These are phyloP conservation scores for Beta corolliflora DNA, from an alignment of 179 eudicot species.

Conservation along the genomic window DNA sequence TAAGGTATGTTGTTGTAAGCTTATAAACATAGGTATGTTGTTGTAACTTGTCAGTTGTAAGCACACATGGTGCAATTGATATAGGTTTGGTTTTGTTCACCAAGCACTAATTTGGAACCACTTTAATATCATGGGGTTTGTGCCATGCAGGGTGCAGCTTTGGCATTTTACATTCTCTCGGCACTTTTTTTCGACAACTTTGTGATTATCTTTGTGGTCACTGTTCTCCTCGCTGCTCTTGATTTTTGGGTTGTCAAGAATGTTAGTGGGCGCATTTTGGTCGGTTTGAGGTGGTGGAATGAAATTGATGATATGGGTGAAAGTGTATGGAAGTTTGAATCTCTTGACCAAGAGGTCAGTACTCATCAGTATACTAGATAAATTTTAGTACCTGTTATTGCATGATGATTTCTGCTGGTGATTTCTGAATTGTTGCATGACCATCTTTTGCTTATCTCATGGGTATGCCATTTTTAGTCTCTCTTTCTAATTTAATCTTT, in stretches of 20 bases:
- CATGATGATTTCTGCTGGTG: background rate
- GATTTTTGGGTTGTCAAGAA: slow-evolving; percentile 99
- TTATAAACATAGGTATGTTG: slow-evolving; percentile 42
- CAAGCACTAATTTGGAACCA: background rate
- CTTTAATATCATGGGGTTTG: background rate
- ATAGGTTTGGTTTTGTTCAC: background rate
- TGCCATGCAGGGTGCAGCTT: slow-evolving; percentile 69
- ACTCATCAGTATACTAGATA: background rate
- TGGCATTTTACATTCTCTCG: slow-evolving; percentile 95
- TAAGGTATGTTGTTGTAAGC: slow-evolving; percentile 52
- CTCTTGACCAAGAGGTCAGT: slow-evolving; percentile 97
- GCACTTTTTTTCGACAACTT: slow-evolving; percentile 81
- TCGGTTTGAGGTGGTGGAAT: slow-evolving; percentile 99
- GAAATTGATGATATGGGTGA: slow-evolving; percentile 89
- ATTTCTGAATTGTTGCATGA: slow-evolving; percentile 5
- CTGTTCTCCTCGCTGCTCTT: slow-evolving; percentile 86
- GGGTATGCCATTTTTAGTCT: background rate
- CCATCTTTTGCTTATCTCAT: background rate
- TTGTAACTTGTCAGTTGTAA: too few relatives aligned
- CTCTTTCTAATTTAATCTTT: slow-evolving; percentile 21
- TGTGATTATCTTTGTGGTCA: slow-evolving; percentile 91
- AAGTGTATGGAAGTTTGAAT: slow-evolving; percentile 95
- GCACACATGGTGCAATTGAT: background rate
- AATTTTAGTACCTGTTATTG: background rate
- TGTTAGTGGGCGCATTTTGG: slow-evolving; percentile 96